Conservation (phyloP, 208 protist species). For the Wallacemonas sp. region DNA sequence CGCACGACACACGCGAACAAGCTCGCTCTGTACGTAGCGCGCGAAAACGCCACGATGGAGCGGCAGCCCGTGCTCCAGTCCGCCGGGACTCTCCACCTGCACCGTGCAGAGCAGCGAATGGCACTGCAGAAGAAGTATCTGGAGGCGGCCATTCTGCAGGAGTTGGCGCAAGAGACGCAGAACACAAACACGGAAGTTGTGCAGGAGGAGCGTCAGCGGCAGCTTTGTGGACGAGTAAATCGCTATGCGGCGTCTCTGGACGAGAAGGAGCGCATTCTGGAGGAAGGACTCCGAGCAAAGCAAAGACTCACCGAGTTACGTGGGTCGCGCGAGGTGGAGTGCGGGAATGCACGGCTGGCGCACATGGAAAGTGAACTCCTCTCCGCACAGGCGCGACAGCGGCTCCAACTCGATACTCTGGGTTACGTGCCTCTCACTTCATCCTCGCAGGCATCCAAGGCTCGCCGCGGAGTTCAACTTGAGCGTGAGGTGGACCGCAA, state of each 20-base stretch:
- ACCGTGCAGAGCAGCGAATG: conserved; percentile 41
- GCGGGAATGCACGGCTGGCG: conserved; percentile 27
- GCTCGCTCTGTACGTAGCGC: conserved; percentile 32
- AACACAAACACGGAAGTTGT: not conserved
- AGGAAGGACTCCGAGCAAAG: conserved; percentile 15
- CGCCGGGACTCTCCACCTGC: conserved; percentile 22
- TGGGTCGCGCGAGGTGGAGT: conserved; percentile 8
- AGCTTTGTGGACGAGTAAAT: not conserved
- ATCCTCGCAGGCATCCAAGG: conserved; percentile 24
- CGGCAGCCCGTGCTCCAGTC: conserved; percentile 41
- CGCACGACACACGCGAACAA: conserved; percentile 43
- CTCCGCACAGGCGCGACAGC: conserved; percentile 46
- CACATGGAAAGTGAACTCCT: conserved; percentile 65
- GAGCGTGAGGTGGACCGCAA: conserved; percentile 50
- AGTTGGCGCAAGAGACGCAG: conserved; percentile 7
- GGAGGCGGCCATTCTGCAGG: conserved; percentile 30
- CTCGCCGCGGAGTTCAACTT: conserved; percentile 53
- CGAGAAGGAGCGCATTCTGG: conserved; percentile 19
- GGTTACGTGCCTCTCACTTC: conserved; percentile 22
- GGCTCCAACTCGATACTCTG: conserved; percentile 31
- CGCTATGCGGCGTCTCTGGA: not conserved
- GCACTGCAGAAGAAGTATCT: conserved; percentile 27
- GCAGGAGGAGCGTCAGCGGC: conserved; percentile 3
- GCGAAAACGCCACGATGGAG: conserved; percentile 26
- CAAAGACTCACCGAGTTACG: conserved; percentile 7